Evolutionary conservation across 108 stramenopile genomes (phyloP).

Genomic region (Schizochytrium sp.): DNA sequence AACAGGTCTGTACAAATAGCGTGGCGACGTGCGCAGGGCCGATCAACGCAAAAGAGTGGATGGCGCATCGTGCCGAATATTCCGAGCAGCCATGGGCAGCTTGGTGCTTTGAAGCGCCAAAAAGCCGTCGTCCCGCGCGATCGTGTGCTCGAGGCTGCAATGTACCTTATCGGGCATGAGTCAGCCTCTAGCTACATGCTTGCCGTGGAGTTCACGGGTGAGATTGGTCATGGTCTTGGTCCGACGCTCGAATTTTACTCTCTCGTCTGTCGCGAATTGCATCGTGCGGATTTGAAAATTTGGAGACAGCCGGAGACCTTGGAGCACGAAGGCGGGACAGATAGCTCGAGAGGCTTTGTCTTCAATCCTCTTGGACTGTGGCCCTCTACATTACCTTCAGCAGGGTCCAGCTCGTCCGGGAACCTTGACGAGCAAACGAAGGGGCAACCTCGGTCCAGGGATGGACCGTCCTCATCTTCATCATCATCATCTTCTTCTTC

Average conservation of each 20-base stretch:
- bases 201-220: not conserved
- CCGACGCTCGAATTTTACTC: constrained; percentile 8
- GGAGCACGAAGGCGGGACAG: too few relatives aligned
- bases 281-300: not conserved
- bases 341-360: not conserved
- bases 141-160: not conserved
- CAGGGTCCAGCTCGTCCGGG: too few relatives aligned
- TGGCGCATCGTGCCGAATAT: not conserved
- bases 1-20: not conserved
- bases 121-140: not conserved
- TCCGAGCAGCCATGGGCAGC: not conserved
- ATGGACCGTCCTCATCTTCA: too few relatives aligned
- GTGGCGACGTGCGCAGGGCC: not conserved
- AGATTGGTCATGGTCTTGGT: not conserved
- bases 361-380: not conserved
- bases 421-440: too few relatives aligned
- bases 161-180: not conserved
- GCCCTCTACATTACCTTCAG: not conserved
- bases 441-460: too few relatives aligned
- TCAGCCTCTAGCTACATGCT: not conserved
- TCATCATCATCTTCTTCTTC: too few relatives aligned
- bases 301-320: not conserved
- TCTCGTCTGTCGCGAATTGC: not conserved
- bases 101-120: not conserved
- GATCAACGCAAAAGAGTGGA: not conserved